These are phyloP conservation scores for Ganoderma boninense DNA, from an alignment of 1,284 basidiomycete genomes.

Conservation along the genomic window DNA sequence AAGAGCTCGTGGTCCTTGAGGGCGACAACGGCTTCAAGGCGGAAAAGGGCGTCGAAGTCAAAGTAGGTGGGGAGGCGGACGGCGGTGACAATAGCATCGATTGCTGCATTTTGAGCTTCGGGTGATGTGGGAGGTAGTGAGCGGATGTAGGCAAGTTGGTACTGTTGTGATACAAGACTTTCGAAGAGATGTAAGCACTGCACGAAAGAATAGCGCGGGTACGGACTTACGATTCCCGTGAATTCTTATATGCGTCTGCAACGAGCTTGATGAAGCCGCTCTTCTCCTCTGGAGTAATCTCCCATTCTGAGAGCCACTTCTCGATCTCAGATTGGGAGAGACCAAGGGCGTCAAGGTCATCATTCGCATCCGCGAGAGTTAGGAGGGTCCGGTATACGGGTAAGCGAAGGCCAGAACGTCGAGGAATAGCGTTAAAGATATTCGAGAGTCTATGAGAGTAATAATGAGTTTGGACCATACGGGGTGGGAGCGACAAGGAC, in stretches of 20 bases:
- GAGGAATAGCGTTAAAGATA: slow-evolving; percentile 85
- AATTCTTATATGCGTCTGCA: slow-evolving; percentile 67
- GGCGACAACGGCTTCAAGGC: slow-evolving; percentile 76
- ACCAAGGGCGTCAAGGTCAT: slow-evolving; percentile 75
- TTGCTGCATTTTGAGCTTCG: slow-evolving; percentile 58
- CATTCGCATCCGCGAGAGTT: slow-evolving; percentile 67
- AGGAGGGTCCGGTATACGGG: slow-evolving; percentile 76
- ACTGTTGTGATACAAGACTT: slow-evolving; percentile 71
- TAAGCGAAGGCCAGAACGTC: slow-evolving; percentile 72
- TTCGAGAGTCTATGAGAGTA: slow-evolving; percentile 74
- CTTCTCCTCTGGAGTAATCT: slow-evolving; percentile 72
- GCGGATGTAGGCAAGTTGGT: slow-evolving; percentile 66
- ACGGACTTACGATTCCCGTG: slow-evolving; percentile 61
- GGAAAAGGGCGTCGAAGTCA: slow-evolving; percentile 86
- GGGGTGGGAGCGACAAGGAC: slow-evolving; percentile 30
- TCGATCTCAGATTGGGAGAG: slow-evolving; percentile 71
- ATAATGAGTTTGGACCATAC: slow-evolving; percentile 15
- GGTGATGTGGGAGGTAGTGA: slow-evolving; percentile 63
- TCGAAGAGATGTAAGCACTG: slow-evolving; percentile 4
- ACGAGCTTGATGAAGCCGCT: slow-evolving; percentile 75
- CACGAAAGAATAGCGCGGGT: background rate
- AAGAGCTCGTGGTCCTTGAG: slow-evolving; percentile 74
- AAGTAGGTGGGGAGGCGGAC: slow-evolving; percentile 77
- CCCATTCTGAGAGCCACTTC: slow-evolving; percentile 84
- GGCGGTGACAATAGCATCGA: slow-evolving; percentile 72